Percentiles rank a stretch among this genome's conserved stretches.
phyloP scores from a whole-genome alignment of 2,329 filamentous ascomycete genomes.

The Penicillium nordicum region DNA sequence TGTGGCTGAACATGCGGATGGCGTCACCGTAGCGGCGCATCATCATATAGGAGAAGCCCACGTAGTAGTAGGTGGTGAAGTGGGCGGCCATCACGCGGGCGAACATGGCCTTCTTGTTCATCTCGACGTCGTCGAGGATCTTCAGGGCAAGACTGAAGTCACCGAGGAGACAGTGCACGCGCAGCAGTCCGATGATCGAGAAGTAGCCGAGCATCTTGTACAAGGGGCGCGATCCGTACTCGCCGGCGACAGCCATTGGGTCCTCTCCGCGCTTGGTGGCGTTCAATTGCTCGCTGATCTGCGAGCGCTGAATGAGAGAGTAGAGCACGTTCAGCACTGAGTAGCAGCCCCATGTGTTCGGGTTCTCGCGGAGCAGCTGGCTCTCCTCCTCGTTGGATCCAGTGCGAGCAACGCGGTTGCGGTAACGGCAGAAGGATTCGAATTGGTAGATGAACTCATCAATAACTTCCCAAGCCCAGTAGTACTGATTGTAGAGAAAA shows the following conservation, averaged over 20 bases:
- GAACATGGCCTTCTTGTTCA: conserved; percentile 99
- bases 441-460: conserved; percentile 99
- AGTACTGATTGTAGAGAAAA: conserved; percentile 62
- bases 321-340: conserved; percentile 98
- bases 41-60: conserved; percentile 99
- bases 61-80: conserved; percentile 99
- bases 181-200: conserved; percentile 94
- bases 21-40: conserved; percentile 99
- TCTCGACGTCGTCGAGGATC: conserved; percentile 98
- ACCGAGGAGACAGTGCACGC: conserved; percentile 92
- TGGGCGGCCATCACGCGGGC: conserved; percentile 98
- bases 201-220: conserved; percentile 99
- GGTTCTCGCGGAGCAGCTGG: conserved; percentile 86
- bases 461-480: conserved; percentile 99
- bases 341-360: conserved; percentile 99
- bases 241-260: conserved; percentile 78
- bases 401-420: conserved; percentile 79
- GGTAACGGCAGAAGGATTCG: conserved; percentile 98
- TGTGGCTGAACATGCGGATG: conserved; percentile 99
- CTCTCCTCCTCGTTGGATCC: conserved; percentile 89
- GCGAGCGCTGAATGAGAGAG: conserved; percentile 95
- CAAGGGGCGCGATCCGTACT: conserved; percentile 89
- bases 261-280: conserved; percentile 95
- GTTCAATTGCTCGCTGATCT: conserved; percentile 95
- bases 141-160: conserved; percentile 98